Conservation (phyloP, 164 flowering plant species). For the Berberis thunbergii region DNA sequence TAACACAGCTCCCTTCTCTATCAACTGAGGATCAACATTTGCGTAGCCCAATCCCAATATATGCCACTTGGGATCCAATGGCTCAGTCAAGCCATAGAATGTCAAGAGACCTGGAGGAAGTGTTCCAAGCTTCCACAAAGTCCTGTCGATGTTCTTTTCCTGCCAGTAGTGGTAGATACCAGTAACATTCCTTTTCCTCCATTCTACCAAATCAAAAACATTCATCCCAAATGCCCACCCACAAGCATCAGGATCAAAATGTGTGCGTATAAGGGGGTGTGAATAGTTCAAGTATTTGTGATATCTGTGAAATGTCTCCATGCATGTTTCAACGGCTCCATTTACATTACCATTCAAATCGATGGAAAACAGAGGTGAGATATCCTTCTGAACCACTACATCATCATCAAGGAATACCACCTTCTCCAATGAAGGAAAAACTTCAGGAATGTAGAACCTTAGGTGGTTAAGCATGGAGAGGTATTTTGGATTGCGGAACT, state of each 20-base stretch:
- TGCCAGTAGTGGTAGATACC: constrained; percentile 91
- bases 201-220: constrained; percentile 70
- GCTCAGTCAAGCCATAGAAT: constrained; percentile 70
- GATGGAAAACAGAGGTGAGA: constrained; percentile 46
- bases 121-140: constrained; percentile 86
- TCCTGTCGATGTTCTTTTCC: constrained; percentile 64
- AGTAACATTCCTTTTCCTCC: constrained; percentile 75
- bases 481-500: constrained; percentile 81
- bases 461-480: constrained; percentile 88
- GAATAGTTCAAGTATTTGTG: constrained; percentile 81
- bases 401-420: constrained; percentile 85
- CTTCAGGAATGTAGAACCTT: constrained; percentile 82
- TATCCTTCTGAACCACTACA: constrained; percentile 81
- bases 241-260: constrained; percentile 87
- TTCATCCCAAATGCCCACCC: constrained; percentile 98
- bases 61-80: constrained; percentile 72
- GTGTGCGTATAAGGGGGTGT: constrained; percentile 60
- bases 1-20: constrained; percentile 68
- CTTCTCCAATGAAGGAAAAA: constrained; percentile 58
- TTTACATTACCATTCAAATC: constrained; percentile 76
- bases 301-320: constrained; percentile 83
- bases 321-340: constrained; percentile 93
- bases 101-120: constrained; percentile 81
- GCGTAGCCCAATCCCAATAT: constrained; percentile 76
- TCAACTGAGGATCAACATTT: constrained; percentile 50